Conservation (phyloP, 441 rosid species). For the Gossypium trilobum region DNA sequence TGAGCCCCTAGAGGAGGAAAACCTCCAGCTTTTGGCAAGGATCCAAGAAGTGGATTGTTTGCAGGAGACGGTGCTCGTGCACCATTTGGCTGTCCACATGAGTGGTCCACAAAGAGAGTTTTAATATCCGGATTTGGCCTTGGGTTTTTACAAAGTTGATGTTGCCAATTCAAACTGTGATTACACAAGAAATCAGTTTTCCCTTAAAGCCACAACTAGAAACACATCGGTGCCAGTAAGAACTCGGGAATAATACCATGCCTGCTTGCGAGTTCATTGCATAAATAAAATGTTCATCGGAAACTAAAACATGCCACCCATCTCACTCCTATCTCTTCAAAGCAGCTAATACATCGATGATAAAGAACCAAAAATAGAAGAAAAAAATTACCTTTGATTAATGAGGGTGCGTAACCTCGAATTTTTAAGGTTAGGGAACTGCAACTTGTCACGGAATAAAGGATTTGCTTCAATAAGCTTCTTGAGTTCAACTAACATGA, state of each 20-base stretch:
- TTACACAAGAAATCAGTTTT: slow-evolving; percentile 19
- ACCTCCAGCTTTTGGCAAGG: slow-evolving; percentile 84
- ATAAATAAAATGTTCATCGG: not conserved
- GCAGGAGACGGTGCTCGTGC: slow-evolving; percentile 94
- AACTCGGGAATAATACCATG: not conserved
- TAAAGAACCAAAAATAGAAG: not conserved
- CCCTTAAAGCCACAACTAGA: slow-evolving; percentile 11
- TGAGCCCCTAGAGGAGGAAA: slow-evolving; percentile 90
- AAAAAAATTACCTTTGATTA: slow-evolving; percentile 62
- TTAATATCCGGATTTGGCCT: slow-evolving; percentile 97
- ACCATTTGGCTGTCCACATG: slow-evolving; percentile 90
- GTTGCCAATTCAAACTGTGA: slow-evolving; percentile 96
- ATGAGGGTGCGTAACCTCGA: slow-evolving; percentile 84
- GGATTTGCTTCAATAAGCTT: slow-evolving; percentile 98
- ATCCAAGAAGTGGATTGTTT: slow-evolving; percentile 77
- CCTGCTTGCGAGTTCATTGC: not conserved
- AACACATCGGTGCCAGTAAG: not conserved
- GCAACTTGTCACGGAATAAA: slow-evolving; percentile 81
- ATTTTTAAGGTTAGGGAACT: slow-evolving; percentile 78
- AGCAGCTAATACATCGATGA: slow-evolving; percentile 11
- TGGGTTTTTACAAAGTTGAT: slow-evolving; percentile 89
- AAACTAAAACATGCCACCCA: not conserved
- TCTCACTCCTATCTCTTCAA: not conserved
- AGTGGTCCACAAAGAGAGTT: slow-evolving; percentile 92
- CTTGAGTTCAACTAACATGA: slow-evolving; percentile 93